Base-by-base conservation (phyloP, 768 basidiomycete species). In the Clavaria fumosa region DNA sequence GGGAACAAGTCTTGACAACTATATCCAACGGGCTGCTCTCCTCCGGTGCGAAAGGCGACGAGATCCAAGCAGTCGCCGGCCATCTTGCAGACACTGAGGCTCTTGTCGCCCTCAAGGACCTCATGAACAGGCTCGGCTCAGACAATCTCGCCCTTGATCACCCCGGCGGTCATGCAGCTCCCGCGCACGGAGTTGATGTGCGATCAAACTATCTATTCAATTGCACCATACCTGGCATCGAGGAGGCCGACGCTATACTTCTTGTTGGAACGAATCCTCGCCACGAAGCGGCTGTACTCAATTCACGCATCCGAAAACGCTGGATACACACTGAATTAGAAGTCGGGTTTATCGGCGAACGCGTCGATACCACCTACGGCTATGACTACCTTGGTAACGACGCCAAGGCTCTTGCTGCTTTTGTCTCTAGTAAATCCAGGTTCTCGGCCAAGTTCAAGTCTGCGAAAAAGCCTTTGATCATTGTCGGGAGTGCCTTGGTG, bases 181-280 rank as follows among this genome's bases (percentile, higher is more conserved):
- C 90, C 3, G 67, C 72, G 0, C 76, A 83, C 44, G 82, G 84
- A 35, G 70, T 93, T 43, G 93, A 97, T 49, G 64, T 93, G 38
- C 84, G 95, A 41, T 84, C 88, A 10, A 96, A 93, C 62, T 97
- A 95, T 60, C 75, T 93, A 26, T 95, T 99, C 69, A 96, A 96
- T 60, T 66, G 80, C 6, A 86, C 82, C 17, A 88, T 99, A 41
- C 77, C 88, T 19, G 83, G 83, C 17, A 68, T 93, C 19, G 95
- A 95, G 52, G 65, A 77, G 32, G 91, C 95, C 17, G 95, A 99
- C 48, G 85, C 62, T 14, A 85, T 99, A 46, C 73, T 97, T 5
- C 72, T 99, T 20, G 75, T 97, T 47, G 95, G 93, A 40, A 95
- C 90, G 30, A 95, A 97, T 61, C 93, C 93, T 7, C 70, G 95